Evolutionary conservation across 2,329 filamentous ascomycete species (phyloP), one percentile per base, ranked within the genome.

Genomic region (Coniella vitis): DNA sequence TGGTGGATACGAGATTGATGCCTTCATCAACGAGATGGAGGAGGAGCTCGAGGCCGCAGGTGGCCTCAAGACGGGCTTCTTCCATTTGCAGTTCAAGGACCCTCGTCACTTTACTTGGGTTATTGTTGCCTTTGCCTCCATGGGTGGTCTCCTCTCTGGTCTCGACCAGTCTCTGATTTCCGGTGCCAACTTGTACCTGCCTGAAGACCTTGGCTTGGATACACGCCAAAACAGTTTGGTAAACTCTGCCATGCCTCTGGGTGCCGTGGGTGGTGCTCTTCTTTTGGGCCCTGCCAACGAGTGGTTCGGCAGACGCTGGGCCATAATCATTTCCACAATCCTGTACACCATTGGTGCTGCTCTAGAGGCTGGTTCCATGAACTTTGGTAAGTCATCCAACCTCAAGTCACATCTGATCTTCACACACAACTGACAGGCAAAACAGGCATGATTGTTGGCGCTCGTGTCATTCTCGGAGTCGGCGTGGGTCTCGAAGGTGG

Each of bases 401-500:
- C 7, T n/a, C 10, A 5, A 1, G 8, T 14, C 36, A 7, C 4
- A 41, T 34, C 7, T 7, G 3, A 17, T 29, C n/a, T 32, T 21
- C 4, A 14, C 14, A 13, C 4, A 14, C 17, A 20, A 12, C 35
- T 39, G 14, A 39, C 22, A 17, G 13, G 10, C 4, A 14, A 14
- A 7, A 12, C 36, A 66, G 66, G 75, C 44, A 87, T 87, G 83
- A 86, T 88, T 56, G 73, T 87, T 22, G 69, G 79, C 2, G 78
- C 78, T 3, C 79, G 84, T 56, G 74, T 88, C 5, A 79, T 88
- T 47, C 75, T 88, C 0, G 84, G 85, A 48, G 63, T 84, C 7
- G 84, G 84, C 56, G 81, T 88, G 45, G 84, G 84, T 65, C 72
- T 87, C 2, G 84, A 87, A 61, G 84, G 84, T 44, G 84, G 84